A percentile compares a stretch with the other conserved stretches of the same genome.
Evolutionary conservation across 2,329 filamentous ascomycete species (phyloP).

Genomic region (Microthyrium microscopicum): DNA sequence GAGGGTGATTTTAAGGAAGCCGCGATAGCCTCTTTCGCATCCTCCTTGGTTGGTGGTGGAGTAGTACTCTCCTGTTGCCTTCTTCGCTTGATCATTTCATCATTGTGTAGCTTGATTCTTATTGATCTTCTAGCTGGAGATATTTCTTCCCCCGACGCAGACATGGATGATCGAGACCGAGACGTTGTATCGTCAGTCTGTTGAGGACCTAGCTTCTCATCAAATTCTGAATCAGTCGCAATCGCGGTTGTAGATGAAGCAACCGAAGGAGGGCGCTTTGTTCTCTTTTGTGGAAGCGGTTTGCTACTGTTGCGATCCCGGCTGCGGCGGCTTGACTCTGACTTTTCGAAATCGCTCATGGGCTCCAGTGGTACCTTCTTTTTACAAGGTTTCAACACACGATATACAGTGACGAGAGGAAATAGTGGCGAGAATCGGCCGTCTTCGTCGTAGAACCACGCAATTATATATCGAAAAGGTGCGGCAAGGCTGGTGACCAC

Average conservation of each 20-base stretch:
- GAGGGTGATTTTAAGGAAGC: constrained; percentile 88
- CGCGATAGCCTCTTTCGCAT: constrained; percentile 24
- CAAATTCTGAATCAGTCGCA: constrained; percentile 50
- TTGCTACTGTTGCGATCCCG: constrained; percentile 4
- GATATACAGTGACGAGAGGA: constrained; percentile 49
- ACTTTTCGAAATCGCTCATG: neutral
- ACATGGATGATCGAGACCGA: constrained; percentile 30
- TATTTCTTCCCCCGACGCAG: constrained; percentile 41
- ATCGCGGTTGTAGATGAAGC: constrained; percentile 43
- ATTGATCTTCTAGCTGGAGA: constrained; percentile 62
- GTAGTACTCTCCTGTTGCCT: constrained; percentile 43
- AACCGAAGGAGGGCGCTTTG: constrained; percentile 24
- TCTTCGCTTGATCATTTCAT: constrained; percentile 54
- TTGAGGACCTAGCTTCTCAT: constrained; percentile 23
- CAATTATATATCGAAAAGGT: constrained; percentile 67
- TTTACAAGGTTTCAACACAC: constrained; percentile 15
- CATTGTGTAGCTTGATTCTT: constrained; percentile 74
- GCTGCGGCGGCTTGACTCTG: constrained; percentile 1
- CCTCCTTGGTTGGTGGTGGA: constrained; percentile 12
- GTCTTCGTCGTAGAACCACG: constrained; percentile 66
- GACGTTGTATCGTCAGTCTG: constrained; percentile 39
- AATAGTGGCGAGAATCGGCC: constrained; percentile 64
- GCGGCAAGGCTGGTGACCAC: constrained; percentile 62
- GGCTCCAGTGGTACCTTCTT: constrained; percentile 1
- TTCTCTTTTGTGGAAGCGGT: constrained; percentile 13